phyloP scores from a whole-genome alignment of 768 basidiomycete species.

The Tubosaeta sp. region DNA sequence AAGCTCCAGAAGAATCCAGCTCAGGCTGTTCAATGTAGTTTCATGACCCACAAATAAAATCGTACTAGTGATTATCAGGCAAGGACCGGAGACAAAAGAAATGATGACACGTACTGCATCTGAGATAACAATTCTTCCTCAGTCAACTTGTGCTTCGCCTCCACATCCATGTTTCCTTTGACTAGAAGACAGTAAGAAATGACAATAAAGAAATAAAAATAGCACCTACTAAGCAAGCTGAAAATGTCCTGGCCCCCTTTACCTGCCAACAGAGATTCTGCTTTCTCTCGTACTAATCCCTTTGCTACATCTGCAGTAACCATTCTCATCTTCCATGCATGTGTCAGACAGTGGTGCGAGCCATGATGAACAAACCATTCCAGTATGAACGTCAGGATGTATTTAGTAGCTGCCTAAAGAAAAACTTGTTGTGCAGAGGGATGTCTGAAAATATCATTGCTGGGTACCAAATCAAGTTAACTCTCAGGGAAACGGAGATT shows the following conservation, averaged over 20 bases:
- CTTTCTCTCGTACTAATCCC: constrained; percentile 17
- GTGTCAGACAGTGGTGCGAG: constrained; percentile 15
- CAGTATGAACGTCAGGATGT: constrained; percentile 19
- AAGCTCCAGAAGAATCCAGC: constrained; percentile 41
- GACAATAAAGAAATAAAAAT: background rate
- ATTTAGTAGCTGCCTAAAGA: constrained; percentile 10
- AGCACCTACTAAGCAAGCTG: constrained; percentile 39
- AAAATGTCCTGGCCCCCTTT: constrained; percentile 16
- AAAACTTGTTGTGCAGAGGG: constrained; percentile 18
- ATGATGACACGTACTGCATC: constrained; percentile 12
- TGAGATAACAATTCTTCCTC: constrained; percentile 7
- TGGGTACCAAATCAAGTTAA: constrained; percentile 16
- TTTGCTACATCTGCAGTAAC: constrained; percentile 11
- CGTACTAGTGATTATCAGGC: constrained; percentile 28
- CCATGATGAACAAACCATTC: constrained; percentile 33
- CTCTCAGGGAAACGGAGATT: background rate
- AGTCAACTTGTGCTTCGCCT: constrained; percentile 21
- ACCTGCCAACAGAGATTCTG: constrained; percentile 9
- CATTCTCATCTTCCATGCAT: constrained; percentile 9
- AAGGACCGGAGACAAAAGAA: background rate
- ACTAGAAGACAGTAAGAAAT: constrained; percentile 8
- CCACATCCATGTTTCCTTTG: constrained; percentile 27
- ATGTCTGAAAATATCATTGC: constrained; percentile 10
- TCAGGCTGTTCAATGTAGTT: constrained; percentile 52
- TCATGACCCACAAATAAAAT: constrained; percentile 43